These are phyloP conservation scores for Ottelia alismoides DNA, from an alignment of 106 monocot species.

Conservation along the genomic window DNA sequence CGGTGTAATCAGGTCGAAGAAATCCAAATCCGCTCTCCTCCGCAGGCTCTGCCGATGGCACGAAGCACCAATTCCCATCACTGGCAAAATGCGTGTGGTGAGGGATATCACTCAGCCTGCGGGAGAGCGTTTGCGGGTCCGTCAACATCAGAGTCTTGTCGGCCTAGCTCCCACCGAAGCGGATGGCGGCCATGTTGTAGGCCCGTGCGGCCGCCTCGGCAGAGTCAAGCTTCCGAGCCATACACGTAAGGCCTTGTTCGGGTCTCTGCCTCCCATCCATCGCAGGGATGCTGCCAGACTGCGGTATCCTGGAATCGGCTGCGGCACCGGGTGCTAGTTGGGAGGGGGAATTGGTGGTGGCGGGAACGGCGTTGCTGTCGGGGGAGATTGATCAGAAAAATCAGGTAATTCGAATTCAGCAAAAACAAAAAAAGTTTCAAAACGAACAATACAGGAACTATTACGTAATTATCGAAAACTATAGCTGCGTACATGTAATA, in stretches of 20 bases:
- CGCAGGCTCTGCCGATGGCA: too few relatives aligned
- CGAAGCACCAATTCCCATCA: too few relatives aligned
- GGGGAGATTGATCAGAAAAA: neutral
- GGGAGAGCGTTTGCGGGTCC: too few relatives aligned
- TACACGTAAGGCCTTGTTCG: slow-evolving; percentile 7
- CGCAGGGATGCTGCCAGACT: slow-evolving; percentile 12
- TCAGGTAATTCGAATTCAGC: neutral
- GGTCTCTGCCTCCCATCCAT: slow-evolving; percentile 7
- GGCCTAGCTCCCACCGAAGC: slow-evolving; percentile 5
- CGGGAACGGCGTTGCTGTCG: neutral
- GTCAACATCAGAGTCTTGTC: neutral
- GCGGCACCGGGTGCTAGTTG: neutral
- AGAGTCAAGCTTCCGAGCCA: slow-evolving; percentile 13
- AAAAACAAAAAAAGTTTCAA: neutral
- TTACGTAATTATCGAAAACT: too few relatives aligned
- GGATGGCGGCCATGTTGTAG: slow-evolving; percentile 10
- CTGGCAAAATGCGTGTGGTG: too few relatives aligned
- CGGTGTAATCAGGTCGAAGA: too few relatives aligned
- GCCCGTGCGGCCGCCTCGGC: slow-evolving; percentile 11
- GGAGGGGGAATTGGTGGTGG: neutral
- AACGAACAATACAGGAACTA: neutral
- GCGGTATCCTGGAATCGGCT: neutral
- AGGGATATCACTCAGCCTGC: too few relatives aligned
- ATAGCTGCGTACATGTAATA: too few relatives aligned
- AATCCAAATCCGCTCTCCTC: too few relatives aligned